A percentile compares a stretch with the other conserved stretches of the same genome.
phyloP scores from a whole-genome alignment of 2,329 filamentous ascomycete species.

The Piedraia hortae region DNA sequence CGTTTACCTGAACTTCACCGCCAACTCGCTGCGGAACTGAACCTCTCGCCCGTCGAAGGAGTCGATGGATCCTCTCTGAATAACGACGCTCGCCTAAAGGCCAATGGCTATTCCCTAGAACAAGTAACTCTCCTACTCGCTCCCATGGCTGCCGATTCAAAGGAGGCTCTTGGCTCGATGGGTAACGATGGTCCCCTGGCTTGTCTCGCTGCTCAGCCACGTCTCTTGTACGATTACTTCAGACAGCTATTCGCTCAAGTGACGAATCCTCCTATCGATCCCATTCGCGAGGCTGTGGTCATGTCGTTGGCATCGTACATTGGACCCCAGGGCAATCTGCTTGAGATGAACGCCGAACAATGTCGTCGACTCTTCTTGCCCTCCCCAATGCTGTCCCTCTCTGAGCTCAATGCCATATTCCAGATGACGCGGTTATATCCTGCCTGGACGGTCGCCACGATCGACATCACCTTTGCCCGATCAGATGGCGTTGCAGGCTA shows the following conservation, averaged over 20 bases:
- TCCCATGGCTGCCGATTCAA: conserved; percentile 91
- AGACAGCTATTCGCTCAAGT: conserved; percentile 92
- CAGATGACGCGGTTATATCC: conserved; percentile 46
- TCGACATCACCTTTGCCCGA: conserved; percentile 87
- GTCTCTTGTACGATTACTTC: conserved; percentile 88
- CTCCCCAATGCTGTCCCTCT: conserved; percentile 67
- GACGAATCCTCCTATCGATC: conserved; percentile 91
- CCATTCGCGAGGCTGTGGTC: conserved; percentile 87
- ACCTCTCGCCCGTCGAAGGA: no score
- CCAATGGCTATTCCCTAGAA: conserved; percentile 86
- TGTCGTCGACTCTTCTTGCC: conserved; percentile 65
- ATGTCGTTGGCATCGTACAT: conserved; percentile 96
- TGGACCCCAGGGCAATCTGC: conserved; percentile 76
- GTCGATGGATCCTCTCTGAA: conserved; percentile 46
- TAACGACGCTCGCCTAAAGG: conserved; percentile 56
- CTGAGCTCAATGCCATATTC: conserved; percentile 69
- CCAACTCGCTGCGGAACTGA: conserved; percentile 26
- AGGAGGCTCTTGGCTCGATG: conserved; percentile 92
- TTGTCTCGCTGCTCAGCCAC: conserved; percentile 68
- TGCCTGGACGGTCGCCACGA: conserved; percentile 66
- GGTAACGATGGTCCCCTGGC: conserved; percentile 87
- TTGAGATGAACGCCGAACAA: conserved; percentile 79
- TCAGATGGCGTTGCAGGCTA: conserved; percentile 59
- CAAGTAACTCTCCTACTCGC: conserved; percentile 77
- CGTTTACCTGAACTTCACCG: conserved; percentile 50